Evolutionary conservation across 2,329 filamentous ascomycete species (phyloP), one percentile per base, ranked within the genome.

Genomic region (Colletotrichum magnum): DNA sequence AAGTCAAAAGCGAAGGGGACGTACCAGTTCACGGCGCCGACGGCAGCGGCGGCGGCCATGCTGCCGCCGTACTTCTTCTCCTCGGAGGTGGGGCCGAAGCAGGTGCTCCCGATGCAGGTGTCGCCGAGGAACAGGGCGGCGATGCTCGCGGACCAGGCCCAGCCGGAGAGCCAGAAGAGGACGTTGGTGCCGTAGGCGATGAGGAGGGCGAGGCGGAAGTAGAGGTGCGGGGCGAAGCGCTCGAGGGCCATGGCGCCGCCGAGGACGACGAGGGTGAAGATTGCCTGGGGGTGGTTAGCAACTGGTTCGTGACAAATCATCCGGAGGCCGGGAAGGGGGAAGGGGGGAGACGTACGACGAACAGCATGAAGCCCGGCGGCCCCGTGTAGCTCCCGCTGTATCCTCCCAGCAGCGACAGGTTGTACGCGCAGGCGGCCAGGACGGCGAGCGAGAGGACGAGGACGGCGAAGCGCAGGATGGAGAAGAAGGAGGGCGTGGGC

Each of bases 91-190:
- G 26, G 41, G 0, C 74, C 61, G 53, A 74, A 75, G 64, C 71
- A 73, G 16, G 68, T 72, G 36, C 73, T 67, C 28, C 73, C 73
- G 4, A 73, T 72, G 48, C 62, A 70, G 15, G 53, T 58, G 52
- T 57, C 36, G 26, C 53, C 47, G 50, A 78, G 72, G 32, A 75
- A 76, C 24, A 73, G 66, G 6, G 76, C 65, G 16, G 80, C 79
- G 73, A 76, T 75, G 18, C 77, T 78, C 10, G 80, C 80, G 5
- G 82, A 77, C 82, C 82, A 85, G 24, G 79, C 77, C 81, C 81
- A 84, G 6, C 74, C 80, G 0, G 77, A 72, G 9, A 86, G 77
- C 83, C 84, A 86, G 71, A 86, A 83, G 73, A 86, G 78, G 66
- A 78, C 68, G 61, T 70, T 74, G 52, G 85, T 72, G 54, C 77